Conservation (phyloP, 2,329 filamentous ascomycete genomes). For the Fusarium setosum region DNA sequence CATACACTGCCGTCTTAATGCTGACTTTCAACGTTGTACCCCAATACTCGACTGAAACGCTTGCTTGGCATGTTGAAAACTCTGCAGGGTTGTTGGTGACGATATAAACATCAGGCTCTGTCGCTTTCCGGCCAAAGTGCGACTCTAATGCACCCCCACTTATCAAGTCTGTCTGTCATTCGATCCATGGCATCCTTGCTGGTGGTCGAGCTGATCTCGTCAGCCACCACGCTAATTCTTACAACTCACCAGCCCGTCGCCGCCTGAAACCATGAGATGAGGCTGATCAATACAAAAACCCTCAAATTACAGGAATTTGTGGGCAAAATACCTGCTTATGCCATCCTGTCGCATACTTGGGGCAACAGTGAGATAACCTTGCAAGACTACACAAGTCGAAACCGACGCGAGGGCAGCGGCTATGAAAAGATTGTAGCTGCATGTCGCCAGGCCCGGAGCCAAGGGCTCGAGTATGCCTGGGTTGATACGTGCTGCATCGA, state of each 20-base stretch:
- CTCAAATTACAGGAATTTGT: background rate
- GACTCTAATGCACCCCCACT: no score
- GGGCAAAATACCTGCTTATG: slow-evolving; percentile 3
- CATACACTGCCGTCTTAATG: no score
- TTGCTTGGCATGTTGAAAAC: no score
- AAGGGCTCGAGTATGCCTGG: slow-evolving; percentile 23
- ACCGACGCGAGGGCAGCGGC: background rate
- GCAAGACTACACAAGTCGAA: slow-evolving; percentile 1
- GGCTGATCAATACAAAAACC: slow-evolving; percentile 6
- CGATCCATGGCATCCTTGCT: no score
- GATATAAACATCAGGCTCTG: no score
- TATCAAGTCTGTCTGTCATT: no score
- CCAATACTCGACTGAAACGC: no score
- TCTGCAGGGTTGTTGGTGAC: no score
- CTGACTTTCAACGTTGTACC: no score
- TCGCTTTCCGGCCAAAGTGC: no score
- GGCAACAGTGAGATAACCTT: slow-evolving; percentile 4
- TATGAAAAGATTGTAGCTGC: slow-evolving; percentile 17
- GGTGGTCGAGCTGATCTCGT: no score
- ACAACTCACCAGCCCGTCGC: background rate
- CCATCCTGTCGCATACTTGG: slow-evolving; percentile 20
- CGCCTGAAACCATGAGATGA: background rate
- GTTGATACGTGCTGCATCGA: slow-evolving; percentile 34
- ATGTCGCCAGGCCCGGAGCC: background rate
- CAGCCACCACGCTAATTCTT: no score